Evolutionary conservation across 345 rosid genomes (phyloP), one percentile per base, ranked within the genome.

Genomic region (Ceriops zippeliana): DNA sequence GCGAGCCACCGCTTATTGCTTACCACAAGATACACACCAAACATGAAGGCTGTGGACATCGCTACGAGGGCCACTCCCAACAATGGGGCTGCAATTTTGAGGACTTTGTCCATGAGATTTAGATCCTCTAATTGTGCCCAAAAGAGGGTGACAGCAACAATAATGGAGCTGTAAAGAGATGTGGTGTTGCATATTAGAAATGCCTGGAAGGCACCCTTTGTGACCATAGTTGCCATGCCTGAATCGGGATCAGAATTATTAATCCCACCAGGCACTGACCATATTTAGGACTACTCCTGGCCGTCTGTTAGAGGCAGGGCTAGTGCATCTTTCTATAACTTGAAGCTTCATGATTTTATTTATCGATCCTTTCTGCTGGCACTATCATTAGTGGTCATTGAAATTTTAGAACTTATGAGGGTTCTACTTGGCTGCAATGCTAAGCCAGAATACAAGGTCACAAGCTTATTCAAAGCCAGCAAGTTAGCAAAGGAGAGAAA

Each of bases 381-480:
- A 58, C 30, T 85, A 7, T 93, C 89, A 17, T 76, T 93, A 63
- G 77, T 93, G 28, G 67, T 53, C 28, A 53, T 90, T 57, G 88
- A 89, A 71, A 61, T 70, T 57, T 63, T 84, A 58, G 97, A 93
- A 84, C 86, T 92, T 37, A 7, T 71, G 24, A 87, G 81, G 46
- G 61, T 83, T 57, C 82, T 93, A 26, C 89, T 93, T 53, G 79
- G 65, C 65, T 62, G 26, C 79, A 80, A 85, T 21, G 70, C 85
- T 21, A 83, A 75, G 66, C 83, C 90, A 21, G 80, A 84, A 6
- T 66, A 49, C 63, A 68, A 75, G 75, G 78, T 85, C 62, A 37
- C 70, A 52, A 70, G 72, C 74, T 69, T 86, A 75, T 81, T 83
- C 68, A 74, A 80, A 70, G 72, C 28, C 58, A 63, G 58, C 20